Conservation (phyloP, 2,329 filamentous ascomycete genomes). For the Apiospora rasikravindrae region DNA sequence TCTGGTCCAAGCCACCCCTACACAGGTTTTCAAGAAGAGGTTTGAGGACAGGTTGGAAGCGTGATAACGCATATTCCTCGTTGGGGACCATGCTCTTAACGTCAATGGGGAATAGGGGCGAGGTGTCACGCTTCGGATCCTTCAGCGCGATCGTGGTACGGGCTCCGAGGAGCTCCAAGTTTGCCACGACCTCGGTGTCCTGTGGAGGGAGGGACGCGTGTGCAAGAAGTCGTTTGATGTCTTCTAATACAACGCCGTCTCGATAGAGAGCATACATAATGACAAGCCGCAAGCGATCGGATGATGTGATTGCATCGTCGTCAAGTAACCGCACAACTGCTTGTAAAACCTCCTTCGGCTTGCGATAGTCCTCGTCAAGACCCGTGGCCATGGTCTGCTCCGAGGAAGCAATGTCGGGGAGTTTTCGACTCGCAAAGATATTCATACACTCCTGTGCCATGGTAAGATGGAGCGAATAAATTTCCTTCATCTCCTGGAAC, state of each 20-base stretch:
- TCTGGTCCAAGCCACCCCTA: constrained; percentile 69
- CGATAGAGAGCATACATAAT: constrained; percentile 85
- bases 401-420: constrained; percentile 83
- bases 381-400: constrained; percentile 94
- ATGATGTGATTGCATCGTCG: constrained; percentile 72
- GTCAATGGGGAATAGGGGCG: constrained; percentile 76
- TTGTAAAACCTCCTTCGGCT: constrained; percentile 87
- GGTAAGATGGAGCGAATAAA: constrained; percentile 90
- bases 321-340: constrained; percentile 88
- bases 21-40: constrained; percentile 79
- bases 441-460: constrained; percentile 99
- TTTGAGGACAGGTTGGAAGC: constrained; percentile 83
- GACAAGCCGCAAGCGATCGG: constrained; percentile 84
- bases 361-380: constrained; percentile 88
- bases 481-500: constrained; percentile 94
- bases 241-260: constrained; percentile 82
- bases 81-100: constrained; percentile 56
- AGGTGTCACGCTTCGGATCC: constrained; percentile 70
- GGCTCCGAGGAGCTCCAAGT: constrained; percentile 82
- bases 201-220: constrained; percentile 80
- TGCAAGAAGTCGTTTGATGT: constrained; percentile 81
- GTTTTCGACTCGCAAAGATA: constrained; percentile 81
- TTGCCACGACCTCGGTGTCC: constrained; percentile 75
- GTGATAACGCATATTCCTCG: constrained; percentile 85
- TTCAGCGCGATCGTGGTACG: constrained; percentile 73